phyloP scores from a whole-genome alignment of 345 rosid genomes.

The Clarkia xantiana region DNA sequence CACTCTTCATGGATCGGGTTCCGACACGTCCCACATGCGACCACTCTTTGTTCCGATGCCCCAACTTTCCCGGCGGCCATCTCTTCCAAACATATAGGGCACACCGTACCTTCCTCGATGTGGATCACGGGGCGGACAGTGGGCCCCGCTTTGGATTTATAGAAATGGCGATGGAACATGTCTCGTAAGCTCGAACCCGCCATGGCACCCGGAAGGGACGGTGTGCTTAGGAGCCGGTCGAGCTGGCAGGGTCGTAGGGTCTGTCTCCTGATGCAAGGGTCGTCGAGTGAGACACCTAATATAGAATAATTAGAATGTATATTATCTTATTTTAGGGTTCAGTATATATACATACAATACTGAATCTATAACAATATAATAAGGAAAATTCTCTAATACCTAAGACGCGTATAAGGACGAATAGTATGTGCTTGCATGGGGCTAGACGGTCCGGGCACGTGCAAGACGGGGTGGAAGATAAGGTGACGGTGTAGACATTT shows the following conservation, averaged over 20 bases:
- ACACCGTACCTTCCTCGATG: slow-evolving; percentile 28
- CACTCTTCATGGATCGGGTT: slow-evolving; percentile 75
- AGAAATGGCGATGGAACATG: slow-evolving; percentile 50
- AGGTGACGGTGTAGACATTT: slow-evolving; percentile 65
- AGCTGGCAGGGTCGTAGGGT: slow-evolving; percentile 55
- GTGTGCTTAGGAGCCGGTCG: slow-evolving; percentile 28
- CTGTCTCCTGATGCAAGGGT: slow-evolving; percentile 43
- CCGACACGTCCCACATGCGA: slow-evolving; percentile 50
- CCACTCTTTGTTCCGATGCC: slow-evolving; percentile 14
- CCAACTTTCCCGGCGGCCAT: slow-evolving; percentile 14
- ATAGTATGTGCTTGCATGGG: slow-evolving; percentile 82
- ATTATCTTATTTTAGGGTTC: no score
- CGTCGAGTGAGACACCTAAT: slow-evolving; percentile 55
- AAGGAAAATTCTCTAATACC: no score
- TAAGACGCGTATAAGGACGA: slow-evolving; percentile 54
- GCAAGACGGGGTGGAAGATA: slow-evolving; percentile 45
- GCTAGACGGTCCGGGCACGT: slow-evolving; percentile 76
- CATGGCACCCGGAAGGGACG: slow-evolving; percentile 29
- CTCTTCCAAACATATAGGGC: slow-evolving; percentile 72
- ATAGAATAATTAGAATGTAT: no score
- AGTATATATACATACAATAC: no score
- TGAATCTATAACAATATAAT: no score
- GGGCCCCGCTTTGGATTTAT: slow-evolving; percentile 5
- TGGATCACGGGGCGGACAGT: slow-evolving; percentile 3
- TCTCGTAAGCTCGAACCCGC: slow-evolving; percentile 39